A percentile compares a stretch with the other conserved stretches of the same genome.
phyloP scores from a whole-genome alignment of 331 rosid genomes.

The Malus hybrid region DNA sequence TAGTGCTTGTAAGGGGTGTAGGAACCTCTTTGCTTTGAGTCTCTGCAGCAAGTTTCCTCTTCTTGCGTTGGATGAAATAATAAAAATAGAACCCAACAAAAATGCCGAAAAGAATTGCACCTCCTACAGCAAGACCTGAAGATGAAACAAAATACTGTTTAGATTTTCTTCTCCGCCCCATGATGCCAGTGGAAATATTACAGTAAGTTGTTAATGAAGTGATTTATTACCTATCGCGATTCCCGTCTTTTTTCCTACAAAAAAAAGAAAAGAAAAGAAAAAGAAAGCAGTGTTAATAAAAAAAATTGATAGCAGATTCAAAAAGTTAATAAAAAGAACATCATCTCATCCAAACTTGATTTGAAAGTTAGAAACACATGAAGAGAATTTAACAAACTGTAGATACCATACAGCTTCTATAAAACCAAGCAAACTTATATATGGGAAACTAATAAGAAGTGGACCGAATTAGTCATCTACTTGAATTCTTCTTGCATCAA shows the following conservation, averaged over 20 bases:
- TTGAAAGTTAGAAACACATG: neutral
- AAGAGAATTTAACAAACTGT: neutral
- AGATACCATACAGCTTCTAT: neutral
- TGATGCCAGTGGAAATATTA: neutral
- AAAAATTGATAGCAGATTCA: neutral
- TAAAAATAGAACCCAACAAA: slow-evolving; percentile 16
- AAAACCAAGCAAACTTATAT: too few relatives aligned
- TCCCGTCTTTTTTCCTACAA: neutral
- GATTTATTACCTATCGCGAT: slow-evolving; percentile 29
- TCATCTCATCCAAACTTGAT: neutral
- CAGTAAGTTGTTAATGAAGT: neutral
- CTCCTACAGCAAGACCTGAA: too few relatives aligned
- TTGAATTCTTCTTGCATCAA: too few relatives aligned
- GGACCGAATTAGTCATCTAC: too few relatives aligned
- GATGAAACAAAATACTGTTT: slow-evolving; percentile 8
- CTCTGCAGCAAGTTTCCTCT: slow-evolving; percentile 21
- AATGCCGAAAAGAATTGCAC: slow-evolving; percentile 13
- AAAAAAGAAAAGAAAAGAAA: neutral
- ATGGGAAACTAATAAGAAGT: too few relatives aligned
- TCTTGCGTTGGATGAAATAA: slow-evolving; percentile 23
- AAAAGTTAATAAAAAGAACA: neutral
- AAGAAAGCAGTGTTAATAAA: too few relatives aligned
- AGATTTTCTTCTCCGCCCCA: neutral
- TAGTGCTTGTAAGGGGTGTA: slow-evolving; percentile 45
- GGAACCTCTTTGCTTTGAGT: slow-evolving; percentile 33